Base-by-base conservation (phyloP, 106 monocot species). In the Vanilla planifolia region DNA sequence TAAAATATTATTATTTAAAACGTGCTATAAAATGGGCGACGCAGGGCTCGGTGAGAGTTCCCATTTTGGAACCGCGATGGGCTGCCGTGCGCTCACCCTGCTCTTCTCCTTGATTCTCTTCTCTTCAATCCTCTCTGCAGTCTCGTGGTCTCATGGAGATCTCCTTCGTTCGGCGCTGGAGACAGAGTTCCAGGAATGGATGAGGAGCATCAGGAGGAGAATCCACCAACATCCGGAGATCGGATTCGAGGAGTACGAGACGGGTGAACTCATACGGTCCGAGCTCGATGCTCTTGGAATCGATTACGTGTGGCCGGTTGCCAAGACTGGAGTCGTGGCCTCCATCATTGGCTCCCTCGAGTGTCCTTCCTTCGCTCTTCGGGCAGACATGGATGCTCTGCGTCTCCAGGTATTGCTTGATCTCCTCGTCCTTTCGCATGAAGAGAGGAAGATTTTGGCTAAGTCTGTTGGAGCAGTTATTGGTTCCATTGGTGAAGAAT, bases 301-400 rank as follows among this genome's bases (percentile, higher is more conserved):
- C 23, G 48, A 64, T 32, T 93, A 84, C 65, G 6, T 46, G 2
- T 85, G 67, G 67, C 88, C 92, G 7, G 29, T 85, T 24, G 92
- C 92, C 22, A 61, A 55, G 53, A 93, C 92, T 23, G 92, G 92
- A 4, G 40, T 88, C 25, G 84, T 92, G 21, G 92, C 79, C 19
- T 40, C 66, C 17, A 46, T 93, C 48, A 81, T 75, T 16, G 77
- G 75, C 39, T 80, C 80, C 20, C 37, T 45, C 6, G 48, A 53
- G 5, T 15, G 30, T 13, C 92, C 92, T 3, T 22, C 67, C 23
- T 71, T 93, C 27, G 88, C 78, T 7, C 79, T 93, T 63, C 62
- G 92, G 8, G 88, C 92, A 1, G 92, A 93, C 71, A 88, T 93
- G 92, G 92, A 93, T 35, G 92, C 85, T 0, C 93, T 88, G 24